phyloP scores from a whole-genome alignment of 2,329 filamentous ascomycete species.

The Eutypella sp. region DNA sequence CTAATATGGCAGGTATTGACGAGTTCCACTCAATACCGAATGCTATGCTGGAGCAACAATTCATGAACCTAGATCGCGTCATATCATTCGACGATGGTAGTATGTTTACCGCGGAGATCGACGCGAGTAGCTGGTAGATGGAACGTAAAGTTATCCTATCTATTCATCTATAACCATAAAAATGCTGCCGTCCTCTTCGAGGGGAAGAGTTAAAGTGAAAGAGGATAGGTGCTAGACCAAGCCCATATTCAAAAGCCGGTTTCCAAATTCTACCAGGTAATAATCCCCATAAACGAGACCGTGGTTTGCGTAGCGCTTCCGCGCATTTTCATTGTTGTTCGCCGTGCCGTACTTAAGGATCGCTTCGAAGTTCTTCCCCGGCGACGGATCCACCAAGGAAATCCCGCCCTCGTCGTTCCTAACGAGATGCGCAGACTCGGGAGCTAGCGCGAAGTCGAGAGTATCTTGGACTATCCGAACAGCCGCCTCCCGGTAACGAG shows the following conservation, averaged over 20 bases:
- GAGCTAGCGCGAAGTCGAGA: slow-evolving; percentile 15
- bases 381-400: slow-evolving; percentile 3
- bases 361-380: slow-evolving; percentile 20
- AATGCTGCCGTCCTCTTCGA: no score
- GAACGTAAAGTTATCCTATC: no score
- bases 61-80: not conserved
- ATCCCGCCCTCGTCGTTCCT: not conserved
- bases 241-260: slow-evolving; percentile 37
- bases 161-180: no score
- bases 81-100: not conserved
- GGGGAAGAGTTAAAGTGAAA: no score
- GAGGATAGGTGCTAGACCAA: slow-evolving; percentile 6
- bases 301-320: slow-evolving; percentile 27
- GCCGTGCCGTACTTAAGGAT: slow-evolving; percentile 30
- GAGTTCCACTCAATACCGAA: not conserved
- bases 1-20: not conserved
- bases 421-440: slow-evolving; percentile 17
- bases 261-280: slow-evolving; percentile 43
- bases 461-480: slow-evolving; percentile 13
- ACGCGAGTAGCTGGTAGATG: slow-evolving; percentile 3
- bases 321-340: slow-evolving; percentile 27
- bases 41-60: not conserved
- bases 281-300: slow-evolving; percentile 47
- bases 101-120: not conserved
- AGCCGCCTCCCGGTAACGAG: slow-evolving; percentile 6